phyloP scores from a whole-genome alignment of 2,329 filamentous ascomycete species.

The Albophoma yamanashiensis region DNA sequence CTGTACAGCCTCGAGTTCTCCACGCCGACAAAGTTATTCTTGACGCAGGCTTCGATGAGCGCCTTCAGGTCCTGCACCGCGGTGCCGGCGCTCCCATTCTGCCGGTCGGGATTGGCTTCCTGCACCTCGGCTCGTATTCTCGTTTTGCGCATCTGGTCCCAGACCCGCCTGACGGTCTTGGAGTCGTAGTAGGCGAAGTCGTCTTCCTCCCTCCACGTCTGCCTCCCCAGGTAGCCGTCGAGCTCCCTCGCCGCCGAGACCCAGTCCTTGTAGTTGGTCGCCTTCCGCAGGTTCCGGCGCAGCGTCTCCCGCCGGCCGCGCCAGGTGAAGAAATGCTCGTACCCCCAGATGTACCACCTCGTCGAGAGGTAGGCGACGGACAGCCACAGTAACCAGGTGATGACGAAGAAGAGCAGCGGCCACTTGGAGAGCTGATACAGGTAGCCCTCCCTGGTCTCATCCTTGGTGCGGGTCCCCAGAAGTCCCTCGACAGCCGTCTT shows the following conservation, averaged over 20 bases:
- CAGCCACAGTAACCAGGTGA: constrained; percentile 69
- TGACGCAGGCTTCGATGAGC: constrained; percentile 81
- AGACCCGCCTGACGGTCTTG: constrained; percentile 68
- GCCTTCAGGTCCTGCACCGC: constrained; percentile 66
- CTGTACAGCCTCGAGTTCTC: constrained; percentile 94
- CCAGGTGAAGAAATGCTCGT: constrained; percentile 90
- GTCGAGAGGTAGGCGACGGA: constrained; percentile 66
- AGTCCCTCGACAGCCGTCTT: constrained; percentile 27
- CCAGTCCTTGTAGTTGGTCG: constrained; percentile 76
- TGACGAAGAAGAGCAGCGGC: constrained; percentile 73
- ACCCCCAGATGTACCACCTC: constrained; percentile 79
- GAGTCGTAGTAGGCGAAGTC: constrained; percentile 81
- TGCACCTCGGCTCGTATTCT: constrained; percentile 48
- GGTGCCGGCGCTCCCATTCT: constrained; percentile 23
- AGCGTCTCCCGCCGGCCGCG: constrained; percentile 65
- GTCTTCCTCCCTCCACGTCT: constrained; percentile 68
- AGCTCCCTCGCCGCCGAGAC: constrained; percentile 66
- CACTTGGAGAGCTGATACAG: constrained; percentile 85
- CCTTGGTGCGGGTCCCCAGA: constrained; percentile 54
- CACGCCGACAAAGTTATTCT: constrained; percentile 93
- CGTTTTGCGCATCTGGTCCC: constrained; percentile 60
- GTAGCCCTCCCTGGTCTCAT: constrained; percentile 91
- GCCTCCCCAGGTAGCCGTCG: constrained; percentile 71
- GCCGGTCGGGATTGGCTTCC: constrained; percentile 25
- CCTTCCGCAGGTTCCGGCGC: constrained; percentile 57